These are phyloP conservation scores for Euphorbia schlechtendalii DNA, from an alignment of 441 rosid species.

Conservation along the genomic window DNA sequence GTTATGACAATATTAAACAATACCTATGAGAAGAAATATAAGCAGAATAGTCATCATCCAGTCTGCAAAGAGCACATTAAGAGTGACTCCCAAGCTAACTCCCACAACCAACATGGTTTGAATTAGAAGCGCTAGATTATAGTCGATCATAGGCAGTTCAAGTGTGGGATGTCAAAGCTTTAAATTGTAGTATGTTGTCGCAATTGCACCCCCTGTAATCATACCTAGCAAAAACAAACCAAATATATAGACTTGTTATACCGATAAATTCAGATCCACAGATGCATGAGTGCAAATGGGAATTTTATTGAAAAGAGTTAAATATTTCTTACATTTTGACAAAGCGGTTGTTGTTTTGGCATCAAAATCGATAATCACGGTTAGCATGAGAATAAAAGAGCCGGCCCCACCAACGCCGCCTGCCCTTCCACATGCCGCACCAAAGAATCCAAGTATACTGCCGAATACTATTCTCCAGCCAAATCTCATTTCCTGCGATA, in stretches of 20 bases:
- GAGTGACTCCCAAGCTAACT: conserved; percentile 51
- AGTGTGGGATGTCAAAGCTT: conserved; percentile 56
- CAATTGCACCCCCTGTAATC: conserved; percentile 57
- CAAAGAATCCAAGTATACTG: conserved; percentile 46
- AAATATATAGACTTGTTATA: background rate
- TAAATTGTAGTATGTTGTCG: conserved; percentile 52
- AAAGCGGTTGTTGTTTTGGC: conserved; percentile 56
- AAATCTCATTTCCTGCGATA: conserved; percentile 40
- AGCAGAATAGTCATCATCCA: conserved; percentile 60
- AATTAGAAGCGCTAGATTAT: conserved; percentile 53
- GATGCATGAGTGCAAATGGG: background rate
- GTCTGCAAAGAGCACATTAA: conserved; percentile 50
- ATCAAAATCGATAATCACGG: conserved; percentile 51
- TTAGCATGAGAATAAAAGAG: conserved; percentile 59
- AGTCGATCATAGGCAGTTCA: conserved; percentile 51
- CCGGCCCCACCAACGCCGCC: conserved; percentile 75
- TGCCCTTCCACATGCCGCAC: conserved; percentile 68
- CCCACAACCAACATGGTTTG: conserved; percentile 67
- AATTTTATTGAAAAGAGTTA: background rate
- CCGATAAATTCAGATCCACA: background rate
- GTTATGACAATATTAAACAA: background rate
- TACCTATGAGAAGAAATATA: conserved; percentile 46
- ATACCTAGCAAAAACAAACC: conserved; percentile 33
- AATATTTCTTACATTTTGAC: conserved; percentile 45
- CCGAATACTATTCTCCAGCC: conserved; percentile 54